Conservation (phyloP, 2,329 filamentous ascomycete species). For the Colletotrichum euphorbiae region DNA sequence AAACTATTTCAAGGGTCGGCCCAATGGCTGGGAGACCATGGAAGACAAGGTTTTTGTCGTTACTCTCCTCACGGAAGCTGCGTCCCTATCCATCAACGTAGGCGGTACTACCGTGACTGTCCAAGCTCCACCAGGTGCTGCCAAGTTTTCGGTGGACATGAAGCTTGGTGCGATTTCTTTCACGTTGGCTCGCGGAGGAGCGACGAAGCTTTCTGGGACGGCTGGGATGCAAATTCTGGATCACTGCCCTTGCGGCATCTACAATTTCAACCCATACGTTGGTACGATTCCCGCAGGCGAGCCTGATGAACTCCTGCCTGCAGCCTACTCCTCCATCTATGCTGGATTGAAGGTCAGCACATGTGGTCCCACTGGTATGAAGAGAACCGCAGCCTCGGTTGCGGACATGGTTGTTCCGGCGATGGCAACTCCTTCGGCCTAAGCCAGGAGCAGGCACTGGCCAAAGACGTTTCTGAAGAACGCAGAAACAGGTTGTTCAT, state of each 20-base stretch:
- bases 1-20: conserved; percentile 64
- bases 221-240: conserved; percentile 62
- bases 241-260: conserved; percentile 63
- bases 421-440: background rate
- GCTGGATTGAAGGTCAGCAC: conserved; percentile 46
- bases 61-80: conserved; percentile 59
- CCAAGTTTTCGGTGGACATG: conserved; percentile 59
- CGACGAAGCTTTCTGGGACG: conserved; percentile 57
- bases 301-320: conserved; percentile 51
- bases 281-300: conserved; percentile 58
- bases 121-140: conserved; percentile 59
- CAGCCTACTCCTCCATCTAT: conserved; percentile 47
- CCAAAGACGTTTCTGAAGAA: too few species aligned
- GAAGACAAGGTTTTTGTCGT: conserved; percentile 64
- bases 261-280: conserved; percentile 69
- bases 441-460: background rate
- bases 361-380: conserved; percentile 39
- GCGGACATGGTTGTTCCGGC: background rate
- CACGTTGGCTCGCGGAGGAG: conserved; percentile 53
- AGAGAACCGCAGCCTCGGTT: background rate
- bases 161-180: conserved; percentile 61
- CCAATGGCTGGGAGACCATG: conserved; percentile 62
- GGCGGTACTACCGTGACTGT: conserved; percentile 57
- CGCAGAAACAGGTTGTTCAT: too few species aligned
- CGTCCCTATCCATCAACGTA: conserved; percentile 57